Conservation (phyloP, 306 rosid genomes). For the Vigna nakashimae region DNA sequence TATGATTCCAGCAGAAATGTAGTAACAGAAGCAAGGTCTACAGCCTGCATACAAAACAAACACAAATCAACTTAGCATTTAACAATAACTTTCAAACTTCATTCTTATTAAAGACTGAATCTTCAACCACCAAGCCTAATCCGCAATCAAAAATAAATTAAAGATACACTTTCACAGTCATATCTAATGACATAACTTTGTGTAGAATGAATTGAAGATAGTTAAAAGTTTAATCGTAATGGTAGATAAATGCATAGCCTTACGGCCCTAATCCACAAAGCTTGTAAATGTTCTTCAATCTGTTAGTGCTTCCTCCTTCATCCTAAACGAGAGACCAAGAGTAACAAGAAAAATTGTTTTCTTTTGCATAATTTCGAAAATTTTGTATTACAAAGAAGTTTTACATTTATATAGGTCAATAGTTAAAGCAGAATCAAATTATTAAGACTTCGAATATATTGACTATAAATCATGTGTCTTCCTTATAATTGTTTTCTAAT, state of each 20-base stretch:
- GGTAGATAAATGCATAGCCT: slow-evolving; percentile 13
- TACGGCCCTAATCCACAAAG: background rate
- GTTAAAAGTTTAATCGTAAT: slow-evolving; percentile 8
- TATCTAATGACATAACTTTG: slow-evolving; percentile 4
- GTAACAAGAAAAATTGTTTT: slow-evolving; percentile 6
- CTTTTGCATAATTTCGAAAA: slow-evolving; percentile 3
- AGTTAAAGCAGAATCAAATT: background rate
- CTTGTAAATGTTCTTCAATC: slow-evolving; percentile 14
- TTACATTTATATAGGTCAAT: background rate
- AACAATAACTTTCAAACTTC: slow-evolving; percentile 7
- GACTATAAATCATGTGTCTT: background rate
- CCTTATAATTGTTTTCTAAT: background rate
- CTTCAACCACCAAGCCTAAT: slow-evolving; percentile 17
- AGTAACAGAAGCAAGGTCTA: slow-evolving; percentile 82
- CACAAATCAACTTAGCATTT: slow-evolving; percentile 12
- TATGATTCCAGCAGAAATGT: slow-evolving; percentile 81
- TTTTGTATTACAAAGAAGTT: slow-evolving; percentile 8
- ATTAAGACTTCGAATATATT: background rate
- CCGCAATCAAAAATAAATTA: background rate
- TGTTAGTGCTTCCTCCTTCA: slow-evolving; percentile 1
- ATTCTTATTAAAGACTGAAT: slow-evolving; percentile 12
- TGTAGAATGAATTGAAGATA: slow-evolving; percentile 1
- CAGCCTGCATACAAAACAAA: slow-evolving; percentile 64
- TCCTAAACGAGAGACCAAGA: background rate
- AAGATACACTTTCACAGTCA: background rate